These are phyloP conservation scores for Adenanthera pavonina DNA, from an alignment of 306 rosid genomes.

Conservation along the genomic window DNA sequence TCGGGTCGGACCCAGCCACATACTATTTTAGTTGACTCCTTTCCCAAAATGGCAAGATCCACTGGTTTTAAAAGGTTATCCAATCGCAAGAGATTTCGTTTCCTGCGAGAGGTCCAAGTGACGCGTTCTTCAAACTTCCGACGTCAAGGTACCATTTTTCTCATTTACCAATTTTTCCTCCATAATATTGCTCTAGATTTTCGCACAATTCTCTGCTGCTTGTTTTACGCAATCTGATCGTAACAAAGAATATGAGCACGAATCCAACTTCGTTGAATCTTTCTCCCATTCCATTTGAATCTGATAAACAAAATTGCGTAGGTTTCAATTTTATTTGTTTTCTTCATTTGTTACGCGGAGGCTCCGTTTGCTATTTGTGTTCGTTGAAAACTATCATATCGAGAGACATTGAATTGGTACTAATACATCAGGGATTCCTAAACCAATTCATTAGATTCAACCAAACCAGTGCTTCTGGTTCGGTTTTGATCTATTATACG, in stretches of 20 bases:
- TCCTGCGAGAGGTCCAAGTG: not conserved
- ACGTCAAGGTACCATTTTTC: slow-evolving; percentile 31
- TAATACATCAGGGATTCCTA: not conserved
- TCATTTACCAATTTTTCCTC: not conserved
- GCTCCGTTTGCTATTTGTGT: not conserved
- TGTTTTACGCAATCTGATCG: not conserved
- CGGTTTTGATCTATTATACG: not conserved
- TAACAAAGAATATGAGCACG: not conserved
- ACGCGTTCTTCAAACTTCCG: slow-evolving; percentile 22
- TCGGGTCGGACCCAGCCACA: too few relatives aligned
- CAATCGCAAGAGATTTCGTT: not conserved
- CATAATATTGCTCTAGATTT: not conserved
- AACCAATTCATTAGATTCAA: not conserved
- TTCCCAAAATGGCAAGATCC: not conserved
- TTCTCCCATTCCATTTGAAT: not conserved
- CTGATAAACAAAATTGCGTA: slow-evolving; percentile 5
- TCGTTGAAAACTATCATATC: not conserved
- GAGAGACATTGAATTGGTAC: not conserved
- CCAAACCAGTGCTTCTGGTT: not conserved
- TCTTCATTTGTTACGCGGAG: not conserved
- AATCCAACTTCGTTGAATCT: not conserved
- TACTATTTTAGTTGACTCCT: not conserved
- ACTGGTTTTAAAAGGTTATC: not conserved
- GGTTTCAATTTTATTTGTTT: not conserved
- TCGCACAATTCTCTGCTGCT: not conserved